phyloP scores from a whole-genome alignment of 257 asterid species.

The Penstemon newberryi region DNA sequence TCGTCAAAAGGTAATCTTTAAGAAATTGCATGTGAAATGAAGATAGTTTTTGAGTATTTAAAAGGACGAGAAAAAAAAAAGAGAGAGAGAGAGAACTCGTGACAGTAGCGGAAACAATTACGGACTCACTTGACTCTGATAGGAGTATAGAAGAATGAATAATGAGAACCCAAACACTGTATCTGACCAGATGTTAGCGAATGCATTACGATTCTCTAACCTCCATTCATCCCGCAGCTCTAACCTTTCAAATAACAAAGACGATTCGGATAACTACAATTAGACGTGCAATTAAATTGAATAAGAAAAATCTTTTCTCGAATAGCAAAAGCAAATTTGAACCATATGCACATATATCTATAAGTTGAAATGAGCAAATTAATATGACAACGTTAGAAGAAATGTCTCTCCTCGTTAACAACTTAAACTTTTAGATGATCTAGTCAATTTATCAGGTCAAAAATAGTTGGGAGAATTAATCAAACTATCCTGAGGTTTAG shows the following conservation, averaged over 20 bases:
- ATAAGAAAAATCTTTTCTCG: neutral
- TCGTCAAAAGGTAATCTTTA: constrained; percentile 21
- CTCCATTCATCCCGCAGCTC: constrained; percentile 86
- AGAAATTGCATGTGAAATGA: constrained; percentile 11
- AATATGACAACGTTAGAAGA: neutral
- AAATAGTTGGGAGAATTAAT: too few relatives aligned
- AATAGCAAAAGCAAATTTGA: neutral
- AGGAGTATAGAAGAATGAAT: constrained; percentile 77
- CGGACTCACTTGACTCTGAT: constrained; percentile 74
- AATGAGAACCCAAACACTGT: constrained; percentile 80
- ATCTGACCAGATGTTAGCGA: constrained; percentile 98
- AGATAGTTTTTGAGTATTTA: constrained; percentile 11
- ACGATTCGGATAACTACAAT: constrained; percentile 15
- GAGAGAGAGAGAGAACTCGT: constrained; percentile 5
- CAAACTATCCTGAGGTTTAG: too few relatives aligned
- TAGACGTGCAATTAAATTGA: constrained; percentile 10
- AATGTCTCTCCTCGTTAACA: neutral
- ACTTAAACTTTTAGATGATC: neutral
- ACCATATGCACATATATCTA: neutral
- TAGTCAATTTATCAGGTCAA: too few relatives aligned
- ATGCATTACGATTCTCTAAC: constrained; percentile 86
- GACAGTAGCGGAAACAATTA: neutral
- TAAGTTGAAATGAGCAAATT: neutral
- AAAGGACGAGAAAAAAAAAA: neutral
- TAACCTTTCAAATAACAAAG: constrained; percentile 52